These are phyloP conservation scores for Chlorophyllum brunneum DNA, from an alignment of 768 basidiomycete genomes.

Conservation along the genomic window DNA sequence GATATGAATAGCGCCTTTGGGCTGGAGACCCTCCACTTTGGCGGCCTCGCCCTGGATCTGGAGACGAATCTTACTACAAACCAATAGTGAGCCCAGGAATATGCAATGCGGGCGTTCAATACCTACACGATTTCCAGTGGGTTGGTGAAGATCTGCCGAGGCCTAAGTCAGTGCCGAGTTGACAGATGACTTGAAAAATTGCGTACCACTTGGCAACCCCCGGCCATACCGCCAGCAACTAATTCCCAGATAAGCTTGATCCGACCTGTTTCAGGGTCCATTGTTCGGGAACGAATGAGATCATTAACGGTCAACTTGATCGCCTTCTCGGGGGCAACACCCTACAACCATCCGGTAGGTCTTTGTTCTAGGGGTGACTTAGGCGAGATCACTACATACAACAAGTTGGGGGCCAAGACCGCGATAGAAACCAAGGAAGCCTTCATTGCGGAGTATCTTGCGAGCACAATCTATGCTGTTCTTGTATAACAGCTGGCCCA, in stretches of 20 bases:
- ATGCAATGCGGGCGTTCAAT: background rate
- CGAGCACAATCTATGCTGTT: conserved; percentile 92
- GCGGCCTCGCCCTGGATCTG: conserved; percentile 97
- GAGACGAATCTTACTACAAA: conserved; percentile 79
- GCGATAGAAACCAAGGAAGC: conserved; percentile 92
- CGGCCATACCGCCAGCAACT: conserved; percentile 87
- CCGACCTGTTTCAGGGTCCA: conserved; percentile 93
- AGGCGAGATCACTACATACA: conserved; percentile 41
- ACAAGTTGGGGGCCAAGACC: conserved; percentile 94
- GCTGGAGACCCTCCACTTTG: conserved; percentile 73
- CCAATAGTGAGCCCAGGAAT: background rate
- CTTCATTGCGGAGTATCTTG: conserved; percentile 95
- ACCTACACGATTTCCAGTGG: conserved; percentile 92
- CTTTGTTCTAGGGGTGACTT: too few relatives aligned
- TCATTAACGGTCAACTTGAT: conserved; percentile 98
- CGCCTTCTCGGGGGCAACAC: conserved; percentile 95
- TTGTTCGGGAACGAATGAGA: conserved; percentile 74
- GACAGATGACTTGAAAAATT: background rate
- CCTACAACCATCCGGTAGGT: conserved; percentile 54
- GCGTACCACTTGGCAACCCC: conserved; percentile 96
- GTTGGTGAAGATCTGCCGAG: conserved; percentile 86
- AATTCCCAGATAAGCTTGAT: conserved; percentile 92
- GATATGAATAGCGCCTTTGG: conserved; percentile 89
- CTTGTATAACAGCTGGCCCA: conserved; percentile 95
- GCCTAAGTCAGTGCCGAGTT: conserved; percentile 6